Evolutionary conservation across 192 early-diverging fungal genomes (phyloP).

Genomic region (Chytriomyces sp.): DNA sequence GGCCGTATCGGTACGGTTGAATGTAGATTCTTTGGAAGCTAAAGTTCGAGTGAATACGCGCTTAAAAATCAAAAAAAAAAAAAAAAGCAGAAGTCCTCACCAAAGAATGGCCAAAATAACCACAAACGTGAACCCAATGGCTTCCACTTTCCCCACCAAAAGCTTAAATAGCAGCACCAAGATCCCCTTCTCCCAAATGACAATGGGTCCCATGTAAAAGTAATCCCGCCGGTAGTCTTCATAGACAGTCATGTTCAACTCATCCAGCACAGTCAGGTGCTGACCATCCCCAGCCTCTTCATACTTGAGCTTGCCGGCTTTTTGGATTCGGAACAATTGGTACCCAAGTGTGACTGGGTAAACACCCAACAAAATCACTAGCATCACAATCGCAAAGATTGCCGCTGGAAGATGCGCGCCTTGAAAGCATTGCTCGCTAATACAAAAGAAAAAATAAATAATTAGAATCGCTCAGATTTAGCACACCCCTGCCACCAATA

Average conservation of each 20-base stretch:
- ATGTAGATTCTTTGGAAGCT: conserved; percentile 20
- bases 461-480: too few relatives aligned
- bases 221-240: conserved; percentile 14
- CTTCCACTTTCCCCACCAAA: not conserved
- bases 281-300: not conserved
- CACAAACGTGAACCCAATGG: not conserved
- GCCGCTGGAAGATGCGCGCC: not conserved
- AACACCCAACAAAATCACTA: conserved; percentile 11
- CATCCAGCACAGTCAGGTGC: conserved; percentile 14
- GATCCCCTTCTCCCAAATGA: conserved; percentile 27
- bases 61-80: conserved; percentile 1
- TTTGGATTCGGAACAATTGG: not conserved
- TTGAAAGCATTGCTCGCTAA: conserved; percentile 19
- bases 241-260: conserved; percentile 23
- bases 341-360: conserved; percentile 11
- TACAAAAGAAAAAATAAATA: not conserved
- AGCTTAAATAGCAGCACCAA: conserved; percentile 29
- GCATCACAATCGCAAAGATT: conserved; percentile 8
- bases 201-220: conserved; percentile 27
- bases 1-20: conserved; percentile 26
- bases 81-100: not conserved
- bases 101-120: not conserved
- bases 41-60: not conserved
- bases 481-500: too few relatives aligned
- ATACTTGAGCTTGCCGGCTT: not conserved